Base-by-base conservation (phyloP, 371 early-diverging fungal species). In the Zychaea mexicana region DNA sequence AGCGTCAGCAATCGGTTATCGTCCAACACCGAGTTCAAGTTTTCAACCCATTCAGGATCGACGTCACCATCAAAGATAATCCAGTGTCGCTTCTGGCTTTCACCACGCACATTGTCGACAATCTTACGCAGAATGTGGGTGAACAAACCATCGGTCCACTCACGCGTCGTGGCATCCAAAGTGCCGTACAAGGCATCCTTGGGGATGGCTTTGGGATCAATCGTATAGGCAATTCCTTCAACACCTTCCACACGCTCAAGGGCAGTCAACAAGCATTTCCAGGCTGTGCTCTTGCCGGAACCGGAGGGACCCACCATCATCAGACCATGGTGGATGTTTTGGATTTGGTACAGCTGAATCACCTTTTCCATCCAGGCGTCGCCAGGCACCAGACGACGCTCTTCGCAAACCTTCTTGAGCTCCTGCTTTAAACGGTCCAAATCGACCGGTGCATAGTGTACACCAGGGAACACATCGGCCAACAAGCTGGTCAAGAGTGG, bases 31-130 rank as follows among this genome's bases (percentile, higher is more conserved):
- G 92, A 92, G 83, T 99, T 99, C 70, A 99, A 89, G 76, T 99
- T 99, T 79, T 99, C 99, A 45, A 99, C 98, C 99, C 99, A 99
- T 71, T 97, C 97, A 17, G 99, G 98, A 82, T 99, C 98, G 31
- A 99, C 96, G 82, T 97, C 98, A 69, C 99, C 98, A 79, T 99
- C 99, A 79, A 99, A 99, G 31, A 99, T 90, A 67, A 99, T 98
- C 99, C 99, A 99, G 71, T 98, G 97, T 19, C 97, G 90, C 70
- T 91, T 92, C 36, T 82, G 63, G 61, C 90, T 90, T 81, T 99
- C 98, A 61, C 98, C 98, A 73, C 98, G 92, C n/a, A 96, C 96
- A 57, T 98, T 96, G 70, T 97, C 97, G 19, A 98, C 88, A 68
- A 98, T 98, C 78, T 95, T 95, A 63, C 99, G 92, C 58, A 99